phyloP scores from a whole-genome alignment of 2,329 filamentous ascomycete species.

The Cladosporium sphaerospermum region DNA sequence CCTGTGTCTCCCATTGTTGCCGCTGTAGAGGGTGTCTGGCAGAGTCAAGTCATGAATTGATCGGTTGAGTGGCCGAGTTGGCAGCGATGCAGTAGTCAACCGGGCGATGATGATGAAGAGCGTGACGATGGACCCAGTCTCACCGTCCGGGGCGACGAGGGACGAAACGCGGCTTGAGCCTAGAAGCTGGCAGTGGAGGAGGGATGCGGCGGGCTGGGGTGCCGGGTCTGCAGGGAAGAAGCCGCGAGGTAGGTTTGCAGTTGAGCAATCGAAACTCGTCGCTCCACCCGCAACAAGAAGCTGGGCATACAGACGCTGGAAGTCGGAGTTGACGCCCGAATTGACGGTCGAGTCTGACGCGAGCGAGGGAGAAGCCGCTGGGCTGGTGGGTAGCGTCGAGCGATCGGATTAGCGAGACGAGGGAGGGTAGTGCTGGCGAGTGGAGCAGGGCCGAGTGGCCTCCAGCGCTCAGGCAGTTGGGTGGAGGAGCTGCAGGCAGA shows the following conservation, averaged over 20 bases:
- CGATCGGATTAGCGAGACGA: background rate
- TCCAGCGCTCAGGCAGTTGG: constrained; percentile 8
- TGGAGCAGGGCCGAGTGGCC: constrained; percentile 4
- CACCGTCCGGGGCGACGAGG: background rate
- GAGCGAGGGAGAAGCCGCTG: background rate
- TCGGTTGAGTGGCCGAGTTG: background rate
- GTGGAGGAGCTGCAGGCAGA: constrained; percentile 9
- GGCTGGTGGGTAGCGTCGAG: constrained; percentile 2
- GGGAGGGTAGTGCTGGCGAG: background rate
- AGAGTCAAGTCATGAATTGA: background rate
- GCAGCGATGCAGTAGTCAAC: background rate
- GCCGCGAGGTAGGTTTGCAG: constrained; percentile 2
- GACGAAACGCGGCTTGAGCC: background rate
- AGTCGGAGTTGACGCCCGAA: no score
- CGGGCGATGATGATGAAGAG: no score
- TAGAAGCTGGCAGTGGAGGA: background rate
- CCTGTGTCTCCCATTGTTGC: constrained; percentile 7
- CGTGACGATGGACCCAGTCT: background rate
- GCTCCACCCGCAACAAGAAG: background rate
- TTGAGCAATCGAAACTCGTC: background rate
- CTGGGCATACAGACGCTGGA: no score
- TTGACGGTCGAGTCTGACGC: no score
- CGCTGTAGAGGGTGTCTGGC: background rate
- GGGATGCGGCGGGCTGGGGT: constrained; percentile 1
- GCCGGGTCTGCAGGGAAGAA: constrained; percentile 9